These are phyloP conservation scores for Beauveria sp. DNA, from an alignment of 2,329 filamentous ascomycete species.

Conservation along the genomic window DNA sequence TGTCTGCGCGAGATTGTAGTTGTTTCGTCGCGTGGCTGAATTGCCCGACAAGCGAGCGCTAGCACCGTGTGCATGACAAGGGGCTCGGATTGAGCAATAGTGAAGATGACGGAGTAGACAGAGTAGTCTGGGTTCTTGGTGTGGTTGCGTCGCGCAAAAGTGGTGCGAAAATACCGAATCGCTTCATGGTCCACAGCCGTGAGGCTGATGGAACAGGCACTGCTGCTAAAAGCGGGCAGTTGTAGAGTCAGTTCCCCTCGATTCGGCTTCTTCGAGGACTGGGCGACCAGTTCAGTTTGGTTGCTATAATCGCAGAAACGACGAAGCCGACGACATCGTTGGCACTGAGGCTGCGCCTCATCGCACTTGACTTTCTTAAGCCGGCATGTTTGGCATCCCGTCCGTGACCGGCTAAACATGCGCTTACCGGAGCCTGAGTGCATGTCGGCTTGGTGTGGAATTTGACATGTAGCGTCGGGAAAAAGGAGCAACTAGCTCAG, in stretches of 20 bases:
- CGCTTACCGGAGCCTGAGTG: background rate
- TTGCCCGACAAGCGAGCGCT: constrained; percentile 24
- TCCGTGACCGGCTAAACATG: constrained; percentile 14
- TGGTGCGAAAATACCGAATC: constrained; percentile 28
- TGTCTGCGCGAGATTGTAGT: constrained; percentile 2
- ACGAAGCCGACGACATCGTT: constrained; percentile 20
- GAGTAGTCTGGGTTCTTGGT: constrained; percentile 30
- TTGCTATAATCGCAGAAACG: constrained; percentile 23
- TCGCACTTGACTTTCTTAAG: constrained; percentile 26
- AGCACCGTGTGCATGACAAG: constrained; percentile 30
- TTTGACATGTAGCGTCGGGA: background rate
- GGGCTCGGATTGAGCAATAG: constrained; percentile 22
- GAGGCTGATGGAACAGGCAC: constrained; percentile 19
- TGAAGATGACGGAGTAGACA: constrained; percentile 27
- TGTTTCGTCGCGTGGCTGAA: constrained; percentile 18
- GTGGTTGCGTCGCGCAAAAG: constrained; percentile 26
- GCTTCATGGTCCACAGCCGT: constrained; percentile 25
- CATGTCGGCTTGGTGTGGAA: background rate
- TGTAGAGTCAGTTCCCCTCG: background rate
- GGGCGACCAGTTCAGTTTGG: constrained; percentile 9
- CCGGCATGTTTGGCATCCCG: constrained; percentile 22
- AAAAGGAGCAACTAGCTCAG: background rate
- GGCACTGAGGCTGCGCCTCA: constrained; percentile 20
- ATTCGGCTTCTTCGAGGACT: constrained; percentile 1
- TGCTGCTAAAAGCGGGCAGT: constrained; percentile 12